A percentile compares a stretch with the other conserved stretches of the same genome.
Evolutionary conservation across 192 early-diverging fungal genomes (phyloP).

Genomic region (Coemansia asiatica): DNA sequence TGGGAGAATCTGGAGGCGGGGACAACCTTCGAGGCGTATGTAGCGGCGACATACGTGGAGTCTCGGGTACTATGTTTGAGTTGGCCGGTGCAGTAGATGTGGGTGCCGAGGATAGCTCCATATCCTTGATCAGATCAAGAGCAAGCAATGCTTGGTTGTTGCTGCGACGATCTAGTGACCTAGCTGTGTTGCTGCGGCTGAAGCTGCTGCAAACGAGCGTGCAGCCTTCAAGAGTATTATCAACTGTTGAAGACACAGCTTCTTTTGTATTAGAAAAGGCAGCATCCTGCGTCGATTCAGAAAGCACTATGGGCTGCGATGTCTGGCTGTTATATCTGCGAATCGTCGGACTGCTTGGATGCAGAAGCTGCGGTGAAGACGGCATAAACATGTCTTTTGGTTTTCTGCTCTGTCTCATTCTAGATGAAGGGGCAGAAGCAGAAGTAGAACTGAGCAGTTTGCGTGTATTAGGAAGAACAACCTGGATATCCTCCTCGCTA

Average conservation of each 20-base stretch:
- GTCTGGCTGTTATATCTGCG: constrained; percentile 24
- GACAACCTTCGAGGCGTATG: neutral
- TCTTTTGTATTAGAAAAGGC: neutral
- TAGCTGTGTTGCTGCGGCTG: neutral
- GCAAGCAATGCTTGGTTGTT: constrained; percentile 4
- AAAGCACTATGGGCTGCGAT: constrained; percentile 14
- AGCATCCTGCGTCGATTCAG: constrained; percentile 15
- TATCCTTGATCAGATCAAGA: neutral
- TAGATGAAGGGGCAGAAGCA: neutral
- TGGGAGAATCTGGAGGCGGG: neutral
- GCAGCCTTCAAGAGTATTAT: constrained; percentile 7
- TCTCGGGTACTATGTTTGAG: constrained; percentile 15
- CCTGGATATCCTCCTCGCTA: neutral
- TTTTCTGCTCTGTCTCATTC: neutral
- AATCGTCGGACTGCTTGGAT: constrained; percentile 43
- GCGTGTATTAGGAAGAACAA: neutral
- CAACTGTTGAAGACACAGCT: neutral
- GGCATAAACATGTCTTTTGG: constrained; percentile 13
- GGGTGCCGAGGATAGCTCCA: neutral
- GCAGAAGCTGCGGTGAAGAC: constrained; percentile 42
- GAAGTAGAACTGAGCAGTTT: too few species aligned
- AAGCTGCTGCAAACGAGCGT: constrained; percentile 8
- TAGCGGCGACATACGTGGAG: constrained; percentile 8
- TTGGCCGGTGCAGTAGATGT: neutral
- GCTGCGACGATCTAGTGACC: neutral